Conservation (phyloP, 2,329 filamentous ascomycete genomes). For the Penicillium sp. region DNA sequence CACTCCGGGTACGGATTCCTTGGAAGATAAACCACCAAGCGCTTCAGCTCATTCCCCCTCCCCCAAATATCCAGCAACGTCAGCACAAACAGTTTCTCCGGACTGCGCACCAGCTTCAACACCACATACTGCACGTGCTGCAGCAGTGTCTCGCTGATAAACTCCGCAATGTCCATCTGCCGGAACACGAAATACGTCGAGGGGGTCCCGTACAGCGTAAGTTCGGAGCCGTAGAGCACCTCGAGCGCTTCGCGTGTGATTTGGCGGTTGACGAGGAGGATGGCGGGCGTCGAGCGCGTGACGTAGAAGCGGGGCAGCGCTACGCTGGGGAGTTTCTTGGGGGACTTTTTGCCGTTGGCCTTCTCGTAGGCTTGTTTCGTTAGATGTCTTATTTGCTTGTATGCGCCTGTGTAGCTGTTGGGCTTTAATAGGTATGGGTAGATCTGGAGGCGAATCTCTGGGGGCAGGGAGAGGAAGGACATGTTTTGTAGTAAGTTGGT, state of each 20-base stretch:
- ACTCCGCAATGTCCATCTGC: constrained; percentile 5
- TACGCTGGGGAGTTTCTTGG: not conserved
- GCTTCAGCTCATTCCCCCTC: not conserved
- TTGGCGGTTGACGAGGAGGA: constrained; percentile 4
- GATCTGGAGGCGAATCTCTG: constrained; percentile 6
- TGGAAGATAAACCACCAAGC: not conserved
- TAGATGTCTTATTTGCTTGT: not conserved
- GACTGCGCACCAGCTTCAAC: not conserved
- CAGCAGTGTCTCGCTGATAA: constrained; percentile 8
- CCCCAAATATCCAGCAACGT: constrained; percentile 4
- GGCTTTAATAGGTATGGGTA: constrained; percentile 1
- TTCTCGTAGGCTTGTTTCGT: not conserved
- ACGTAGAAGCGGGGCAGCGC: not conserved
- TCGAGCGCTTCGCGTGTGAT: not conserved
- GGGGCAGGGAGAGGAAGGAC: not conserved
- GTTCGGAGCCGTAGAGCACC: not conserved
- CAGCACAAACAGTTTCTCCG: not conserved
- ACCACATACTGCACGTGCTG: not conserved
- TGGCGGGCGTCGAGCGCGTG: not conserved
- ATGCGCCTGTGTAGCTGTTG: not conserved
- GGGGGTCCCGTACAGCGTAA: not conserved
- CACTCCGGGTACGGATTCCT: not conserved
- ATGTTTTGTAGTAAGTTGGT: not conserved
- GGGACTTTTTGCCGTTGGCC: not conserved
- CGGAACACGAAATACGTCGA: not conserved